These are phyloP conservation scores for Clohesyomyces aquaticus DNA, from an alignment of 495 filamentous ascomycete genomes.

Conservation along the genomic window DNA sequence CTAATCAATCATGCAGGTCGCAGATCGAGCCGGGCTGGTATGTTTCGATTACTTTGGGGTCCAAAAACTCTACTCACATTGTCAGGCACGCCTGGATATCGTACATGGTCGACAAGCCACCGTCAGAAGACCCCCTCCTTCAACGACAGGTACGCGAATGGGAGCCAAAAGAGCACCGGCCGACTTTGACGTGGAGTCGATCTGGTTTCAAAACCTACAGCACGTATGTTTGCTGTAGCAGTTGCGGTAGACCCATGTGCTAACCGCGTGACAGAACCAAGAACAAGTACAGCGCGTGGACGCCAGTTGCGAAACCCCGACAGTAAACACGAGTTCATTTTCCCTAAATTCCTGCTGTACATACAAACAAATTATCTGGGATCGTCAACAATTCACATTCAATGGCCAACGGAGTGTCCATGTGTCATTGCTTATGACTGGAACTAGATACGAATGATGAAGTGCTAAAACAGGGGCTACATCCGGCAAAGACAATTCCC, in stretches of 20 bases:
- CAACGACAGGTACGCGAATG: slow-evolving; percentile 67
- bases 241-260: not conserved
- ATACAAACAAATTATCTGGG: slow-evolving; percentile 12
- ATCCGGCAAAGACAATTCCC: too few species aligned
- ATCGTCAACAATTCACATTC: not conserved
- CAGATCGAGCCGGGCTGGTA: slow-evolving; percentile 96
- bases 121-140: slow-evolving; percentile 71
- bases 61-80: slow-evolving; percentile 5
- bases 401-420: too few species aligned
- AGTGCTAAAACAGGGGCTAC: too few species aligned
- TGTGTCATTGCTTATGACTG: too few species aligned
- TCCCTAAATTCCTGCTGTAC: slow-evolving; percentile 19
- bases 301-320: slow-evolving; percentile 44
- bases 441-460: too few species aligned
- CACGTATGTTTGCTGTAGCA: slow-evolving; percentile 67
- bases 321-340: slow-evolving; percentile 24
- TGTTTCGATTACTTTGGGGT: slow-evolving; percentile 25
- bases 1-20: slow-evolving; percentile 49
- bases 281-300: slow-evolving; percentile 48
- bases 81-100: slow-evolving; percentile 92
- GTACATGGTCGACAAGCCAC: slow-evolving; percentile 88
- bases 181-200: slow-evolving; percentile 72
- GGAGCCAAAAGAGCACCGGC: slow-evolving; percentile 74
- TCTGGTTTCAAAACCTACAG: slow-evolving; percentile 90
- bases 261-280: slow-evolving; percentile 43